phyloP scores from a whole-genome alignment of 441 rosid species.

The Populus hybrid region DNA sequence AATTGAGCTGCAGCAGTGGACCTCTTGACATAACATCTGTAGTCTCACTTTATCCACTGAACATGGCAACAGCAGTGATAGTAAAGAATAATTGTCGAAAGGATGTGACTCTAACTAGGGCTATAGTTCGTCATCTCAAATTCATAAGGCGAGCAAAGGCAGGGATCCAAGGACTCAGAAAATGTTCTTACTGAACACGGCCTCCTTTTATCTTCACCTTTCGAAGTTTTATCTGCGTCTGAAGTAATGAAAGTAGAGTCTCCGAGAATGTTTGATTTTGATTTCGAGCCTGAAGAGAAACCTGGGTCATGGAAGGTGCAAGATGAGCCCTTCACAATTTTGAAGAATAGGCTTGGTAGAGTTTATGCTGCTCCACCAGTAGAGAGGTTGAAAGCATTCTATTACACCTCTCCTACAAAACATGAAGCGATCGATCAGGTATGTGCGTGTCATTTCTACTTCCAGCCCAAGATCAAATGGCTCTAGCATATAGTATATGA shows the following conservation, averaged over 20 bases:
- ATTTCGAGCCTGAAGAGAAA: conserved; percentile 56
- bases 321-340: conserved; percentile 54
- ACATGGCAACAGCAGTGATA: conserved; percentile 76
- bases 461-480: neutral
- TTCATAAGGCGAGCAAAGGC: conserved; percentile 58
- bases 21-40: conserved; percentile 60
- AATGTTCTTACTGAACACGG: conserved; percentile 61
- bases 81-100: conserved; percentile 73
- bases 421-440: conserved; percentile 97
- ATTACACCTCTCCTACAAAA: conserved; percentile 80
- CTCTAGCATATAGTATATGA: neutral
- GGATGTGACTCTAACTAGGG: conserved; percentile 59
- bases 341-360: conserved; percentile 73
- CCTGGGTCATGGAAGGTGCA: conserved; percentile 72
- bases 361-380: conserved; percentile 73
- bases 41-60: conserved; percentile 66
- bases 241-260: conserved; percentile 83
- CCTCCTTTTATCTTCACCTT: conserved; percentile 80
- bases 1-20: conserved; percentile 60
- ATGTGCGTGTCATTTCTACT: neutral
- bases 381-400: conserved; percentile 68
- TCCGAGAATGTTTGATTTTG: conserved; percentile 62
- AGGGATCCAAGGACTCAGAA: conserved; percentile 62
- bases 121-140: conserved; percentile 71
- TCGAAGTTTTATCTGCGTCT: conserved; percentile 68